Conservation (phyloP, 2,329 filamentous ascomycete species). For the Colletotrichum sp. region DNA sequence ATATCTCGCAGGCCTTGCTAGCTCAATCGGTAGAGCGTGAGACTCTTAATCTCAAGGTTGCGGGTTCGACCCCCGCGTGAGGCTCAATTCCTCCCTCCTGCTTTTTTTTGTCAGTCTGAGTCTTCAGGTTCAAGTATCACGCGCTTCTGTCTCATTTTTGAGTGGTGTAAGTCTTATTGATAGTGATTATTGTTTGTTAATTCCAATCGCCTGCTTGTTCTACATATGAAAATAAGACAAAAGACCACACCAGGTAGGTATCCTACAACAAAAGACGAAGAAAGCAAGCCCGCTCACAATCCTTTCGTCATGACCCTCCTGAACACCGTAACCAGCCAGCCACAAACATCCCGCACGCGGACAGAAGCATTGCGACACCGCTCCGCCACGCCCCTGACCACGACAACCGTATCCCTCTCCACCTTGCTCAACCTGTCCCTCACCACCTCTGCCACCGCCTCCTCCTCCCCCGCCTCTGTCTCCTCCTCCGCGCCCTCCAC, state of each 20-base stretch:
- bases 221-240: neutral
- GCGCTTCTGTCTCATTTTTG: neutral
- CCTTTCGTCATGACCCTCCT: neutral
- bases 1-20: constrained; percentile 42
- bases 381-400: neutral
- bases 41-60: constrained; percentile 59
- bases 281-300: neutral
- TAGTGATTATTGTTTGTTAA: neutral
- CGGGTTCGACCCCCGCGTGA: constrained; percentile 30
- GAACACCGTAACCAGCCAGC: neutral
- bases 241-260: neutral
- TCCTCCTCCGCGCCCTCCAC: neutral
- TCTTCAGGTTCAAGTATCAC: neutral
- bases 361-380: neutral
- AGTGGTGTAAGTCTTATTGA: neutral
- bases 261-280: neutral
- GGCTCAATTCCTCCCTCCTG: constrained; percentile 24
- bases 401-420: neutral
- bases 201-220: neutral
- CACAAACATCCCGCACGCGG: neutral
- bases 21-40: constrained; percentile 78
- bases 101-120: neutral
- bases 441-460: neutral
- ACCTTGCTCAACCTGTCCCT: neutral
- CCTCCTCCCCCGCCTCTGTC: neutral